Evolutionary conservation across 2,329 filamentous ascomycete genomes (phyloP), one percentile per base, ranked within the genome.

Genomic region (Metarhizium album): DNA sequence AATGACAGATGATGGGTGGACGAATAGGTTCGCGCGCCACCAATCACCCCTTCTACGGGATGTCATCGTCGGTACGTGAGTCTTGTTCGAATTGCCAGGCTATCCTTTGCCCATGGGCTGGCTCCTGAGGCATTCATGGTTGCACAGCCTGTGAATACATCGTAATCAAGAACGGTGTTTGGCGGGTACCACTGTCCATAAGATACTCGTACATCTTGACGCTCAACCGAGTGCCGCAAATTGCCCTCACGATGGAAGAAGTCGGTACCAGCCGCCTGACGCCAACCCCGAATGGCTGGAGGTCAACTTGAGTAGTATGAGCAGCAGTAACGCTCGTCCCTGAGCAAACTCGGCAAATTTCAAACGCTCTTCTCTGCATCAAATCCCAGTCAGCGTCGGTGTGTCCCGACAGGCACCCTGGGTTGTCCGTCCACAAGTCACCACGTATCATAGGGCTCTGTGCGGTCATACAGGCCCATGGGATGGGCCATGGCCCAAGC

Each of bases 281-380:
- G 40, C 6, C 7, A 4, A 47, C 22, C 3, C 40, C n/a, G n/a
- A n/a, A n/a, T n/a, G n/a, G n/a, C n/a, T n/a, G 4, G 40, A 42
- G 14, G 5, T 20, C 4, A 16, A 40, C 5, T 4, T 40, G 9
- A 20, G n/a, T n/a, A 40, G 18, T 40, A 9, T 24, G 22, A 8
- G 11, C 11, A 29, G 40, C 14, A 14, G 18, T 13, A 14, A 43
- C 6, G 27, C n/a, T 43, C 6, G 33, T 14, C 27, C 27, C 13
- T 16, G 23, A 46, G 46, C 50, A 48, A 48, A 46, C 42, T 49
- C 24, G 46, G 8, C 13, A 33, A 37, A 42, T 40, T 40, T 29
- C 22, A 35, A 52, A 45, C 45, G 9, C 4, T 3, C 20, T 35
- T 24, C 20, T 35, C 42, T 27, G 27, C 43, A 31, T 35, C 31